Conservation (phyloP, 2,329 filamentous ascomycete genomes). For the Aspergillus clavatus region DNA sequence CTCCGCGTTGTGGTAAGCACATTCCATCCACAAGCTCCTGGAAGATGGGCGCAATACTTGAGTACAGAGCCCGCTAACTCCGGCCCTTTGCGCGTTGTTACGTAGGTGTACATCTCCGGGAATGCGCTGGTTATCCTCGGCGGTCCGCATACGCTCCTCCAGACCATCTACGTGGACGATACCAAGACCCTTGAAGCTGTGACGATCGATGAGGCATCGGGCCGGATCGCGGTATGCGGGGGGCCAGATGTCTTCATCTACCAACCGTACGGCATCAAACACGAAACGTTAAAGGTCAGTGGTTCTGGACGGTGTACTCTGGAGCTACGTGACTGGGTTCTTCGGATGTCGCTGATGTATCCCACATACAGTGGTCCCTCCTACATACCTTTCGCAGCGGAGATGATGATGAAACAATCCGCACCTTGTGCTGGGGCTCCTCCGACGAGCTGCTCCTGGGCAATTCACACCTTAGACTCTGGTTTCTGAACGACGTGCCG, state of each 20-base stretch:
- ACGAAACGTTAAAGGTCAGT: conserved; percentile 68
- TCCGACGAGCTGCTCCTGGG: conserved; percentile 80
- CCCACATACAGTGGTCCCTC: conserved; percentile 51
- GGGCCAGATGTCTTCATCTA: conserved; percentile 67
- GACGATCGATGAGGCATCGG: conserved; percentile 72
- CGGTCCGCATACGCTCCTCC: conserved; percentile 68
- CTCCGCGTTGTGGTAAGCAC: conserved; percentile 65
- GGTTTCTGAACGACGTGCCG: conserved; percentile 48
- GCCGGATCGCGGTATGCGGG: conserved; percentile 77
- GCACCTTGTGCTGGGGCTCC: conserved; percentile 78
- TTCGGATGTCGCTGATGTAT: conserved; percentile 16
- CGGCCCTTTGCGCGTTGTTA: conserved; percentile 11
- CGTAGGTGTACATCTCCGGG: conserved; percentile 81
- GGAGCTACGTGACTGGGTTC: too few relatives aligned
- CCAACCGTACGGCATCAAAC: conserved; percentile 64
- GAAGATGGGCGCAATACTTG: background rate
- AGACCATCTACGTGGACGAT: conserved; percentile 86
- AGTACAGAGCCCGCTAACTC: conserved; percentile 7
- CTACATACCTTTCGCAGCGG: conserved; percentile 48
- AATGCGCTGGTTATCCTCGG: conserved; percentile 79
- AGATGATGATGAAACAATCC: conserved; percentile 41
- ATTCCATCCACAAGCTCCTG: background rate
- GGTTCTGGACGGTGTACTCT: conserved; percentile 11
- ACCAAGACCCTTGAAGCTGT: conserved; percentile 66
- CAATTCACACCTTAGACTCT: conserved; percentile 65